Percentiles rank a stretch among this genome's conserved stretches.
Conservation (phyloP, 1,284 basidiomycete genomes). For the Leccinum cinnamomeum region DNA sequence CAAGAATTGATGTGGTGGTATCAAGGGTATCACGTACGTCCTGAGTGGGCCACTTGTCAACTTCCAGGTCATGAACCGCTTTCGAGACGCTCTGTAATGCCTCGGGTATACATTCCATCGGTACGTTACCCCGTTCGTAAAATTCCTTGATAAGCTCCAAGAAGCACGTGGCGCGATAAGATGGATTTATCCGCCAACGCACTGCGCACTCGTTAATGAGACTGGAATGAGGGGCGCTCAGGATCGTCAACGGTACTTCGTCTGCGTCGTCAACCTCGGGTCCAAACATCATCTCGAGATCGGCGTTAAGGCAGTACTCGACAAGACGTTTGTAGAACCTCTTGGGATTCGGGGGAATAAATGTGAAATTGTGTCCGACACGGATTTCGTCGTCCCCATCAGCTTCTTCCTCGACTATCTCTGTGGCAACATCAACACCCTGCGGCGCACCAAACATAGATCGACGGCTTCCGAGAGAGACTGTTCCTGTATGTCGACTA, state of each 20-base stretch:
- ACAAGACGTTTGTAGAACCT: slow-evolving; percentile 85
- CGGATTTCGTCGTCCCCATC: slow-evolving; percentile 68
- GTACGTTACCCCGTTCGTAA: slow-evolving; percentile 89
- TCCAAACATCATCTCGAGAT: slow-evolving; percentile 87
- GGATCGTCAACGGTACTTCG: slow-evolving; percentile 92
- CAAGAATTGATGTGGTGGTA: neutral
- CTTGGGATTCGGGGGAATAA: slow-evolving; percentile 87
- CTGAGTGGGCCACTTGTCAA: slow-evolving; percentile 77
- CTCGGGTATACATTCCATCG: slow-evolving; percentile 92
- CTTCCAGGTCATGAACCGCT: slow-evolving; percentile 64
- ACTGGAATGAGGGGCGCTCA: slow-evolving; percentile 83
- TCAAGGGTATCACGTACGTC: slow-evolving; percentile 61
- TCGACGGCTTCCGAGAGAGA: slow-evolving; percentile 63
- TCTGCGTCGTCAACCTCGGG: slow-evolving; percentile 90
- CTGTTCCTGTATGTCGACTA: slow-evolving; percentile 44
- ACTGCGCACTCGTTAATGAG: slow-evolving; percentile 86
- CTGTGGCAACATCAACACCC: slow-evolving; percentile 38
- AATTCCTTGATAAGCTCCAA: slow-evolving; percentile 85
- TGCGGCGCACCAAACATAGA: slow-evolving; percentile 45
- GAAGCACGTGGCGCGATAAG: slow-evolving; percentile 81
- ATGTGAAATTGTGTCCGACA: slow-evolving; percentile 77
- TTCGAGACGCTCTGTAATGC: slow-evolving; percentile 76
- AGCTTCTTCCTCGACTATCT: slow-evolving; percentile 42
- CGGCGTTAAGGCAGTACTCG: slow-evolving; percentile 80
- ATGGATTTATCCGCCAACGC: slow-evolving; percentile 85